phyloP scores from a whole-genome alignment of 1,284 basidiomycete species.

The Gomphus sp. region DNA sequence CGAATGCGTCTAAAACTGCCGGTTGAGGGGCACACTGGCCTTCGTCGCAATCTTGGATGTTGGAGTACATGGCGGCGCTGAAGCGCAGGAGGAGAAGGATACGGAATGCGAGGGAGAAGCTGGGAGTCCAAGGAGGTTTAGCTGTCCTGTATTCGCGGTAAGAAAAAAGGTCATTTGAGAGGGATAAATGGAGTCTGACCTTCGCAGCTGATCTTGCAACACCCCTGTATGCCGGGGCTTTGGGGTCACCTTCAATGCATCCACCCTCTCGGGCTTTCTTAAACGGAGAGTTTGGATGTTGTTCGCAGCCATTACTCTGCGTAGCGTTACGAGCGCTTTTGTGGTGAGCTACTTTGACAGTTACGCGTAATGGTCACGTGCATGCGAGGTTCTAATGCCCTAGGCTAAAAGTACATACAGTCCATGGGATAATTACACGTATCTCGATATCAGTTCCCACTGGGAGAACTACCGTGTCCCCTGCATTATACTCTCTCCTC shows the following conservation, averaged over 20 bases:
- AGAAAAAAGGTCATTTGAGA: conserved; percentile 12
- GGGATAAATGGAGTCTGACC: conserved; percentile 28
- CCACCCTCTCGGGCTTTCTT: conserved; percentile 46
- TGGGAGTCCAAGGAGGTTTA: conserved; percentile 74
- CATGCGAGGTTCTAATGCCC: not conserved
- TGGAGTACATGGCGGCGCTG: conserved; percentile 90
- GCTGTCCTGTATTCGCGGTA: conserved; percentile 36
- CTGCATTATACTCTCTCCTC: not conserved
- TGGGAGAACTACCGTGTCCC: not conserved
- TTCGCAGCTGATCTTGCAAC: conserved; percentile 67
- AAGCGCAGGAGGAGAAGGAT: conserved; percentile 78
- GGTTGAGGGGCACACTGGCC: conserved; percentile 39
- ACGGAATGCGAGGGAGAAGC: conserved; percentile 75
- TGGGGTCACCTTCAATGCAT: conserved; percentile 23
- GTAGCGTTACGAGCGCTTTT: too few relatives aligned
- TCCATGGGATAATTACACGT: too few relatives aligned
- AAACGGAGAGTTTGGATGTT: conserved; percentile 34
- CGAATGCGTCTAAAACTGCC: not conserved
- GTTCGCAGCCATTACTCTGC: conserved; percentile 8
- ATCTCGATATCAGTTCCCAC: not conserved
- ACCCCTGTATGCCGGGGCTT: conserved; percentile 50
- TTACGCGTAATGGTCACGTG: not conserved
- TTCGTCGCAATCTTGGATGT: conserved; percentile 96
- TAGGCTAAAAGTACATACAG: too few relatives aligned
- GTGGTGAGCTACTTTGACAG: too few relatives aligned